A percentile compares a stretch with the other conserved stretches of the same genome.
Evolutionary conservation across 1,139 yeast genomes (phyloP).

Genomic region (Yamadazyma jaroonii): DNA sequence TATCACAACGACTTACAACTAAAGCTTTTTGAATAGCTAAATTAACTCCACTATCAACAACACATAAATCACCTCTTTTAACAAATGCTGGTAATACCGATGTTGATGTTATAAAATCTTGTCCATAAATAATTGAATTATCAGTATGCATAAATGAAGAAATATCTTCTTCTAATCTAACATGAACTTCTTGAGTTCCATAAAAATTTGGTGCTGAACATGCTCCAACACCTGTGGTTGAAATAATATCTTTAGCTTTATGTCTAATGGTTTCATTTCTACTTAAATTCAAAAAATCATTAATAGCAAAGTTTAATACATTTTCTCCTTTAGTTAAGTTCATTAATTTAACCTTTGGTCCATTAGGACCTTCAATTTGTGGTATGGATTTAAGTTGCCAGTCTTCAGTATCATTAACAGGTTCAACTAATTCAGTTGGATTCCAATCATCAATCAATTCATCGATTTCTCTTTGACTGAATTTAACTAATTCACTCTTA

Average conservation of each 20-base stretch:
- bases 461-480: conserved; percentile 70
- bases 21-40: conserved; percentile 86
- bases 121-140: conserved; percentile 83
- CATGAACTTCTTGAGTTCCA: conserved; percentile 93
- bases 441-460: conserved; percentile 88
- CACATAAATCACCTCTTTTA: conserved; percentile 90
- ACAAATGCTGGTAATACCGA: conserved; percentile 96
- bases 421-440: conserved; percentile 76
- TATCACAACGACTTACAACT: conserved; percentile 79
- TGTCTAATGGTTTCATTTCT: conserved; percentile 43
- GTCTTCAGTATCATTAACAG: conserved; percentile 48
- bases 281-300: conserved; percentile 62
- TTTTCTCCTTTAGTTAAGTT: conserved; percentile 15
- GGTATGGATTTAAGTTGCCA: conserved; percentile 70
- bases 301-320: conserved; percentile 62
- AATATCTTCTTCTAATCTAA: conserved; percentile 71
- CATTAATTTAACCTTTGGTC: conserved; percentile 42
- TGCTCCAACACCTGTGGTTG: conserved; percentile 89
- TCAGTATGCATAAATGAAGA: conserved; percentile 76
- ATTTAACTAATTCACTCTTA: conserved; percentile 65
- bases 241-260: conserved; percentile 60
- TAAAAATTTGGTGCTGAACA: conserved; percentile 99
- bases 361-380: conserved; percentile 54
- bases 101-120: conserved; percentile 87
- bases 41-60: conserved; percentile 80